Conservation (phyloP, 495 filamentous ascomycete species). For the Aspergillus leporis region DNA sequence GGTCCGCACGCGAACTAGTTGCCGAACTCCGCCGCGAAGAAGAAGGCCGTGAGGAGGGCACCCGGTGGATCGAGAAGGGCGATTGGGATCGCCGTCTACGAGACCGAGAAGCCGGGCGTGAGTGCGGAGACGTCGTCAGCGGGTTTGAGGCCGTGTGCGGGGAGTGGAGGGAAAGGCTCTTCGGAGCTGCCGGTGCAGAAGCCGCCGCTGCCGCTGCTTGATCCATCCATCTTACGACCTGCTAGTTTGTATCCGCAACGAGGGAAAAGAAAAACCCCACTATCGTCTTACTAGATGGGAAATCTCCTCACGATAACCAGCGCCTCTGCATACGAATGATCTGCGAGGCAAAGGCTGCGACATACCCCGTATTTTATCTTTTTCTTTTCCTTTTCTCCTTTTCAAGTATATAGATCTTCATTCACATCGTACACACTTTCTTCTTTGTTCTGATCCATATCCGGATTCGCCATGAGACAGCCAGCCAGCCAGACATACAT, state of each 20-base stretch:
- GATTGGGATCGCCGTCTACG: slow-evolving; percentile 76
- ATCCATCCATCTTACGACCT: slow-evolving; percentile 1
- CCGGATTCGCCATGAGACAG: not conserved
- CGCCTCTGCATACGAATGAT: not conserved
- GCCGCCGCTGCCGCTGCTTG: slow-evolving; percentile 35
- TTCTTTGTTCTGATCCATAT: not conserved
- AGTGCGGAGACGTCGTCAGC: slow-evolving; percentile 81
- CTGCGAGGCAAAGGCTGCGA: not conserved
- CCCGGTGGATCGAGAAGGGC: slow-evolving; percentile 74
- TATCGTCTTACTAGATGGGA: not conserved
- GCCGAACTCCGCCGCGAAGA: slow-evolving; percentile 80
- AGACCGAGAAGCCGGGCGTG: slow-evolving; percentile 73
- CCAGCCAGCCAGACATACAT: slow-evolving; percentile 2
- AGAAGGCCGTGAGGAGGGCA: slow-evolving; percentile 76
- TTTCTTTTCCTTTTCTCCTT: not conserved
- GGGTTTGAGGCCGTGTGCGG: slow-evolving; percentile 88
- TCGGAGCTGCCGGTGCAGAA: slow-evolving; percentile 40
- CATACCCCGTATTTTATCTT: slow-evolving; percentile 3
- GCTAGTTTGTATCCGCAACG: not conserved
- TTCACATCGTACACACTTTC: not conserved
- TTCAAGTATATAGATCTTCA: slow-evolving; percentile 8
- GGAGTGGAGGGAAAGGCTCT: slow-evolving; percentile 59
- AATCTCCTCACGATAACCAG: not conserved
- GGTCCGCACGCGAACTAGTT: slow-evolving; percentile 75
- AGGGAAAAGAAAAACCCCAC: not conserved